These are phyloP conservation scores for Lathyrus tuberosus DNA, from an alignment of 306 rosid genomes.

Conservation along the genomic window DNA sequence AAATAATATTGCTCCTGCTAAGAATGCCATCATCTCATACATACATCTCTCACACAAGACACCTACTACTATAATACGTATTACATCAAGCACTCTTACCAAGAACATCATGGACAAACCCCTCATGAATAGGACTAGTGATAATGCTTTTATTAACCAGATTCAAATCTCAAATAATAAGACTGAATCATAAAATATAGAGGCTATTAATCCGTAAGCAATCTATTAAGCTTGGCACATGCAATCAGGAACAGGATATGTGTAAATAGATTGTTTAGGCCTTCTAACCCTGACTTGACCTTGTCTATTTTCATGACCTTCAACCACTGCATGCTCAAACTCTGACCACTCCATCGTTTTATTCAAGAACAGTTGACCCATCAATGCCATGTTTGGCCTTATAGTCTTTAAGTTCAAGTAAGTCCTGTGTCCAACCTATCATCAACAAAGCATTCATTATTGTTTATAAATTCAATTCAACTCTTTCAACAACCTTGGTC, in stretches of 20 bases:
- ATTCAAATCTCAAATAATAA: slow-evolving; percentile 48
- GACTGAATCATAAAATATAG: slow-evolving; percentile 42
- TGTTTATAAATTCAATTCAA: slow-evolving; percentile 15
- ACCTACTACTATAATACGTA: slow-evolving; percentile 15
- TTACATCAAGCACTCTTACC: slow-evolving; percentile 47
- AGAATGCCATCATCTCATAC: slow-evolving; percentile 47
- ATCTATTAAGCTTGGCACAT: slow-evolving; percentile 71
- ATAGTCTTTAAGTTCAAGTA: slow-evolving; percentile 82
- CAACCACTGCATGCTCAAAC: slow-evolving; percentile 65
- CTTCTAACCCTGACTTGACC: slow-evolving; percentile 84
- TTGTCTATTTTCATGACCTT: slow-evolving; percentile 83
- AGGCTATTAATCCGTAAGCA: slow-evolving; percentile 39
- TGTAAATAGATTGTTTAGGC: slow-evolving; percentile 90
- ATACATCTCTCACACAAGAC: slow-evolving; percentile 45
- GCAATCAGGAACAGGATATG: slow-evolving; percentile 96
- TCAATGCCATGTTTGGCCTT: slow-evolving; percentile 88
- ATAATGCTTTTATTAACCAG: slow-evolving; percentile 52
- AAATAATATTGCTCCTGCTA: slow-evolving; percentile 44
- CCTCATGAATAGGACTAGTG: slow-evolving; percentile 39
- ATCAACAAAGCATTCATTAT: slow-evolving; percentile 37
- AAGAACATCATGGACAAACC: slow-evolving; percentile 44
- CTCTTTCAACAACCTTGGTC: not conserved
- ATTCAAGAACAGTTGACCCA: slow-evolving; percentile 93
- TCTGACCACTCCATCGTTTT: slow-evolving; percentile 80
- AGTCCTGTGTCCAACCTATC: slow-evolving; percentile 94